A percentile compares a stretch with the other conserved stretches of the same genome.
Evolutionary conservation across 2,329 filamentous ascomycete genomes (phyloP).

Genomic region (Bipolaris oryzae): DNA sequence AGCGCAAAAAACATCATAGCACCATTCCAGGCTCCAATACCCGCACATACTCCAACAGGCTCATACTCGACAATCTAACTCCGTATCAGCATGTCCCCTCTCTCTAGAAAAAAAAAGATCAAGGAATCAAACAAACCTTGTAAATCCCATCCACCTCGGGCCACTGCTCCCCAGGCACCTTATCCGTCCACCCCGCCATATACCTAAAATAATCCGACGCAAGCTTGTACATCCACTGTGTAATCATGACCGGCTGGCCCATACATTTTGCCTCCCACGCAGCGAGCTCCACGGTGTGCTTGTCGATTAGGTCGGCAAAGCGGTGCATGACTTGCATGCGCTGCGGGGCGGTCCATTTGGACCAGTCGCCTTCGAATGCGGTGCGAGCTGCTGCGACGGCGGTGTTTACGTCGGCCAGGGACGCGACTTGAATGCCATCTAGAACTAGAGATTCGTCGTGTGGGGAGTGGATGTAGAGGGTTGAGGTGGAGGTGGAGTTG

Average conservation of each 20-base stretch:
- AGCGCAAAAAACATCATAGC: slow-evolving; percentile 15
- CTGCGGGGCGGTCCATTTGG: too few species aligned
- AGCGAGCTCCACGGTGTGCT: too few species aligned
- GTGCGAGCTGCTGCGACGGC: too few species aligned
- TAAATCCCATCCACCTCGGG: slow-evolving; percentile 13
- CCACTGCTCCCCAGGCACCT: slow-evolving; percentile 31
- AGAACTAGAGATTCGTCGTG: too few species aligned
- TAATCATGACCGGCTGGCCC: slow-evolving; percentile 19
- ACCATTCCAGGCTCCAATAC: slow-evolving; percentile 41
- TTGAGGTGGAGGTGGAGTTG: too few species aligned
- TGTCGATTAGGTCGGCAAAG: too few species aligned
- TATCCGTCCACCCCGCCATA: slow-evolving; percentile 23
- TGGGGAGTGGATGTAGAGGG: too few species aligned
- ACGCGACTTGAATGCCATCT: too few species aligned
- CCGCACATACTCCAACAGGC: slow-evolving; percentile 38
- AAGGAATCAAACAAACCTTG: neutral
- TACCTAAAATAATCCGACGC: neutral
- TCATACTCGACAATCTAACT: slow-evolving; percentile 28
- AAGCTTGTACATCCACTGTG: slow-evolving; percentile 14
- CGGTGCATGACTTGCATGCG: too few species aligned
- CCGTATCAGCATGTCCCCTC: slow-evolving; percentile 1
- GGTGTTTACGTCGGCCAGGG: too few species aligned
- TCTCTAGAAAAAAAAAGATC: neutral
- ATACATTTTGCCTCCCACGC: slow-evolving; percentile 3
- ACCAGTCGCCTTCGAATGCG: too few species aligned